Evolutionary conservation across 208 protist genomes (phyloP), one percentile per base, ranked within the genome.

Genomic region (Strigomonas galati): DNA sequence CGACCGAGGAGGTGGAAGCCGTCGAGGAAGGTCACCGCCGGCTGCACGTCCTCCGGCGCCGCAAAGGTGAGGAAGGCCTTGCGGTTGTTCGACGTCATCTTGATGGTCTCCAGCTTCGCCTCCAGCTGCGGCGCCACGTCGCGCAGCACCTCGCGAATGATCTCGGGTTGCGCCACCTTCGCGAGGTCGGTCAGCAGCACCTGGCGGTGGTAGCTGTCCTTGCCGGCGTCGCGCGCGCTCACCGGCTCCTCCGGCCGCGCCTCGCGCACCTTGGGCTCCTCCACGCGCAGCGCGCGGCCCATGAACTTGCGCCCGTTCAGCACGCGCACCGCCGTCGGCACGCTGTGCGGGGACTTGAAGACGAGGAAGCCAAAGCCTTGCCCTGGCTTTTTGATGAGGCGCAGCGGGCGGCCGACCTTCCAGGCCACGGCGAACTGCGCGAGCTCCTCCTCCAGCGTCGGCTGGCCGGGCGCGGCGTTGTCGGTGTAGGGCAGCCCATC

Each of bases 341-440:
- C 89, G 62, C 88, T 94, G 78, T 97, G 81, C 0, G 89, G 89
- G 0, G 87, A 93, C 28, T 88, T 77, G 54, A 97, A 90, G 5
- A 91, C 82, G 31, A 97, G 69, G 69, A 95, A 97, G 26, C 92
- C 92, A 65, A 94, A 95, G 46, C 89, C 89, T 74, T 97, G 87
- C 6, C 92, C 92, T 15, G 81, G 71, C 64, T 88, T 87, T 78
- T 97, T 95, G 51, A 95, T 92, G 49, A 97, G 81, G 5, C 87
- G 85, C 48, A 95, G 62, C 37, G 86, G 80, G 67, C 84, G 88
- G 53, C 89, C 89, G 12, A 94, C 88, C 76, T 91, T 92, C 91
- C 87, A 94, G 23, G 84, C 84, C 6, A 70, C 72, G 4, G 73
- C 81, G 71, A 96, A 94, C 76, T 92, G 81, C 49, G 85, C 71